phyloP scores from a whole-genome alignment of 2,329 filamentous ascomycete genomes.

The Cladosporium colombiae region DNA sequence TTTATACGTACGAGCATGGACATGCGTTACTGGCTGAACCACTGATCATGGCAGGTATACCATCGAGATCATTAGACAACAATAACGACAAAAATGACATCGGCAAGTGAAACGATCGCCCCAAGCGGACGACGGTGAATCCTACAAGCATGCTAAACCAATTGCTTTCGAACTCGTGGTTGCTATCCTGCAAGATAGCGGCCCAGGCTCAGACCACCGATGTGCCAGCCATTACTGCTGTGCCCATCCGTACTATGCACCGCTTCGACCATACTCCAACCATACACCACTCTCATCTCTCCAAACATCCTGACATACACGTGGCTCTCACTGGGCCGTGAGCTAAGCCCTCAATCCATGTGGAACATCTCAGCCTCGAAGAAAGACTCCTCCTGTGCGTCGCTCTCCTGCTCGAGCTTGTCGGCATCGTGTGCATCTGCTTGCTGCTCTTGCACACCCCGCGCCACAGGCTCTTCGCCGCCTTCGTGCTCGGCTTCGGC shows the following conservation, averaged over 20 bases:
- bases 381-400: neutral
- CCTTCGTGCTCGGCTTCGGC: neutral
- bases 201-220: neutral
- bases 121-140: too few relatives aligned
- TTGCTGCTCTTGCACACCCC: neutral
- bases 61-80: neutral
- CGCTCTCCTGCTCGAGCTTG: neutral
- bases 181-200: neutral
- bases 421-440: neutral
- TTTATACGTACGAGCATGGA: neutral
- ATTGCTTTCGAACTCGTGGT: neutral
- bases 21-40: neutral
- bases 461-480: neutral
- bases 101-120: neutral
- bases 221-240: neutral
- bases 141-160: neutral
- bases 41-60: neutral
- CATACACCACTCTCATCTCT: neutral
- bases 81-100: neutral
- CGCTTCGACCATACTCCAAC: neutral
- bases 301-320: neutral
- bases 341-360: neutral
- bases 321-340: neutral
- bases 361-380: slow-evolving; percentile 8
- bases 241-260: neutral